phyloP scores from a whole-genome alignment of 148 eudicot species.

The Oxyria digyna region DNA sequence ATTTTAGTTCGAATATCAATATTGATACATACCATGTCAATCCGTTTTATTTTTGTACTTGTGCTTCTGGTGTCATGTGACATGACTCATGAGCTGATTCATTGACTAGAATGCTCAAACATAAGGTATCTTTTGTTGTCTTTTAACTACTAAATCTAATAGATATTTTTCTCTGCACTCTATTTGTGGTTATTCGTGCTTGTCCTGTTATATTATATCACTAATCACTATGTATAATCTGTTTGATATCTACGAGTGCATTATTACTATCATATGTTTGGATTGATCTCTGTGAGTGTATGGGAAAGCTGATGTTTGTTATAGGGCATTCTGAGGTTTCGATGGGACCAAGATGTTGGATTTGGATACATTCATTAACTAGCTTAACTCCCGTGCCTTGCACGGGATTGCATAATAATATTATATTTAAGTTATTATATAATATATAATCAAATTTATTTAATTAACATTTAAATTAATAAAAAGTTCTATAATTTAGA shows the following conservation, averaged over 20 bases:
- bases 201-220: background rate
- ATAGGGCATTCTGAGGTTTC: conserved; percentile 32
- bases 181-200: background rate
- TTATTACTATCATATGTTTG: conserved; percentile 5
- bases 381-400: too few relatives aligned
- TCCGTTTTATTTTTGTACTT: too few relatives aligned
- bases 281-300: conserved; percentile 11
- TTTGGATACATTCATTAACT: conserved; percentile 24
- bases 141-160: background rate
- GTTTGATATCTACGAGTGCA: background rate
- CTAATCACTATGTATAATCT: background rate
- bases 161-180: background rate
- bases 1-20: background rate
- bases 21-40: background rate
- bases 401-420: too few relatives aligned
- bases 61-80: background rate
- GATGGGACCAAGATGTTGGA: conserved; percentile 25
- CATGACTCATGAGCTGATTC: conserved; percentile 2
- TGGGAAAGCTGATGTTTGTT: conserved; percentile 21
- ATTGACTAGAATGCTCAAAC: background rate
- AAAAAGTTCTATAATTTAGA: too few relatives aligned
- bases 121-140: background rate
- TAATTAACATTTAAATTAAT: too few relatives aligned
- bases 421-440: too few relatives aligned
- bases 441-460: too few relatives aligned